These are phyloP conservation scores for Kingdonia uniflora DNA, from an alignment of 164 flowering plant species.

Conservation along the genomic window DNA sequence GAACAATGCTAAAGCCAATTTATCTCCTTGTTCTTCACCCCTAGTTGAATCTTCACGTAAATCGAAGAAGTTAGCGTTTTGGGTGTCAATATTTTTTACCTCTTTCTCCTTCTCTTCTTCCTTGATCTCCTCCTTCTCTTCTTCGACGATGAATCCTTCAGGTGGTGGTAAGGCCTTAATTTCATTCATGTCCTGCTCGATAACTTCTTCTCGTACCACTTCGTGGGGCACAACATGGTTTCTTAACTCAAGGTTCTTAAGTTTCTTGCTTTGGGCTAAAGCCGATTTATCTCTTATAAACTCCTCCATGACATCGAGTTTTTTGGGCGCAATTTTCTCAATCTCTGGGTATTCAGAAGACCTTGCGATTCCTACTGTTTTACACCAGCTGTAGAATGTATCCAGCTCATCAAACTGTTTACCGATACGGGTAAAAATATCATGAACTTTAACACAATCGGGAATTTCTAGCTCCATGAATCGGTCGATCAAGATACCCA, in stretches of 20 bases:
- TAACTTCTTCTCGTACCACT: conserved; percentile 15
- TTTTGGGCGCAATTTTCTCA: conserved; percentile 30
- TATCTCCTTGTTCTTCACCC: conserved; percentile 36
- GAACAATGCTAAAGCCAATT: conserved; percentile 59
- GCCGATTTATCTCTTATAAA: conserved; percentile 26
- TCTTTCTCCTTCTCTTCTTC: conserved; percentile 9
- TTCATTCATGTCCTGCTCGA: conserved; percentile 25
- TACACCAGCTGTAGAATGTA: conserved; percentile 34
- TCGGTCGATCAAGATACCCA: conserved; percentile 61
- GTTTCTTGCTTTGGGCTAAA: conserved; percentile 12
- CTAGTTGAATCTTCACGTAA: conserved; percentile 26
- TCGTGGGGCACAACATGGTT: background rate
- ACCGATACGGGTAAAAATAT: conserved; percentile 48
- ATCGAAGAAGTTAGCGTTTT: conserved; percentile 46
- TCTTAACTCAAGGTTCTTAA: background rate
- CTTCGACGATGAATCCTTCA: conserved; percentile 18
- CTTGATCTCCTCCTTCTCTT: conserved; percentile 10
- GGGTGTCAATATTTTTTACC: background rate
- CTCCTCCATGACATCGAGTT: conserved; percentile 42
- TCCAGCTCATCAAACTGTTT: conserved; percentile 80
- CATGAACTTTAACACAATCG: conserved; percentile 58
- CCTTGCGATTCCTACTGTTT: conserved; percentile 23
- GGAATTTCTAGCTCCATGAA: conserved; percentile 67
- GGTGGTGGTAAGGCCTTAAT: conserved; percentile 66
- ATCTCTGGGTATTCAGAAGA: conserved; percentile 41